Evolutionary conservation across 1,284 basidiomycete genomes (phyloP).

Genomic region (Apiotrichum akiyoshidainum): DNA sequence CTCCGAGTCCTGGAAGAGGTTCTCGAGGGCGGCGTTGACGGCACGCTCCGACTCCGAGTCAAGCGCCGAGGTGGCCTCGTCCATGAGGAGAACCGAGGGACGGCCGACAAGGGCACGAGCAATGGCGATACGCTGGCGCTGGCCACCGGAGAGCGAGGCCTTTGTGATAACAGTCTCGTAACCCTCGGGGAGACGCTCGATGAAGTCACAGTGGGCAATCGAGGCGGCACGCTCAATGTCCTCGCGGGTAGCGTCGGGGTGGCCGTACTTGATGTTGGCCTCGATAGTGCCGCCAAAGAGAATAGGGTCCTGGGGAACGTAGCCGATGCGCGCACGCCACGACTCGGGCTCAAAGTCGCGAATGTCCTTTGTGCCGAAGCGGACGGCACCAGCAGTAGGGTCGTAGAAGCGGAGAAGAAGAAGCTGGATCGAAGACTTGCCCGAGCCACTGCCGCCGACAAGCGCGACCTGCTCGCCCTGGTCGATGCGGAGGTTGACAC

Average conservation of each 20-base stretch:
- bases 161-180: constrained; percentile 50
- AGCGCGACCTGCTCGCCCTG: constrained; percentile 53
- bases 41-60: constrained; percentile 47
- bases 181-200: constrained; percentile 43
- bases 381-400: constrained; percentile 67
- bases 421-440: constrained; percentile 61
- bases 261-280: constrained; percentile 65
- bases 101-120: constrained; percentile 54
- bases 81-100: constrained; percentile 52
- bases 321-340: constrained; percentile 78
- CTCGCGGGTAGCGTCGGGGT: constrained; percentile 36
- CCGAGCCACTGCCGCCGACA: constrained; percentile 51
- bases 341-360: constrained; percentile 71
- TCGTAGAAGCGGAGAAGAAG: constrained; percentile 90
- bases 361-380: constrained; percentile 71
- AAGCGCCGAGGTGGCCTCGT: constrained; percentile 47
- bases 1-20: constrained; percentile 51
- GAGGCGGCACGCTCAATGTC: constrained; percentile 42
- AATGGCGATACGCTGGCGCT: constrained; percentile 55
- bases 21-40: constrained; percentile 51
- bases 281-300: constrained; percentile 77
- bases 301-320: constrained; percentile 58
- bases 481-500: constrained; percentile 54
- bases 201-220: constrained; percentile 49
- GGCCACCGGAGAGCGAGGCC: constrained; percentile 51